phyloP scores from a whole-genome alignment of 208 protist genomes.

The Leptomonas pyrrhocoris region DNA sequence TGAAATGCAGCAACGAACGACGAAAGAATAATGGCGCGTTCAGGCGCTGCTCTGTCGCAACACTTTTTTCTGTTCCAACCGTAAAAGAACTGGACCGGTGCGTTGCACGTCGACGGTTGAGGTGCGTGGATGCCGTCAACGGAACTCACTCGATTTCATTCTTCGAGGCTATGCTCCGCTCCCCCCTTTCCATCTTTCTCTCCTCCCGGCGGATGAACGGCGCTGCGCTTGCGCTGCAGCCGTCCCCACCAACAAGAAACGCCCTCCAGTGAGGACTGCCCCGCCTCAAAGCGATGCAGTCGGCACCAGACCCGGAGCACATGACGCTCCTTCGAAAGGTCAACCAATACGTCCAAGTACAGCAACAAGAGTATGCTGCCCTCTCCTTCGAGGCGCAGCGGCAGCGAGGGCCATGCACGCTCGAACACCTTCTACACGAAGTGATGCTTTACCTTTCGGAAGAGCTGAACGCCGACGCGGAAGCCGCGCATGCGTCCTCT shows the following conservation, averaged over 20 bases:
- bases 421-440: slow-evolving; percentile 16
- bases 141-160: no score
- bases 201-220: no score
- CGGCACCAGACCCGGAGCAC: background rate
- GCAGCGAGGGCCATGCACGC: slow-evolving; percentile 19
- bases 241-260: background rate
- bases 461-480: background rate
- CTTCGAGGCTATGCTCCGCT: no score
- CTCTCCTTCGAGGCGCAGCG: slow-evolving; percentile 21
- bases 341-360: slow-evolving; percentile 15
- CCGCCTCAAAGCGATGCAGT: background rate
- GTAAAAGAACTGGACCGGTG: no score
- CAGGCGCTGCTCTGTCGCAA: no score
- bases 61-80: no score
- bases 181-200: no score
- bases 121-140: no score
- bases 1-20: no score
- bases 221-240: no score
- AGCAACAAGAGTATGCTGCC: slow-evolving; percentile 9
- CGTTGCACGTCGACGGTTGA: no score
- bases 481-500: background rate
- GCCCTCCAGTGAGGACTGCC: background rate
- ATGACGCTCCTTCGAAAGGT: slow-evolving; percentile 5
- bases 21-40: no score
- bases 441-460: slow-evolving; percentile 9